A percentile compares a stretch with the other conserved stretches of the same genome.
These are phyloP conservation scores for Jacaranda mimosifolia DNA, from an alignment of 257 asterid genomes.

Conservation along the genomic window DNA sequence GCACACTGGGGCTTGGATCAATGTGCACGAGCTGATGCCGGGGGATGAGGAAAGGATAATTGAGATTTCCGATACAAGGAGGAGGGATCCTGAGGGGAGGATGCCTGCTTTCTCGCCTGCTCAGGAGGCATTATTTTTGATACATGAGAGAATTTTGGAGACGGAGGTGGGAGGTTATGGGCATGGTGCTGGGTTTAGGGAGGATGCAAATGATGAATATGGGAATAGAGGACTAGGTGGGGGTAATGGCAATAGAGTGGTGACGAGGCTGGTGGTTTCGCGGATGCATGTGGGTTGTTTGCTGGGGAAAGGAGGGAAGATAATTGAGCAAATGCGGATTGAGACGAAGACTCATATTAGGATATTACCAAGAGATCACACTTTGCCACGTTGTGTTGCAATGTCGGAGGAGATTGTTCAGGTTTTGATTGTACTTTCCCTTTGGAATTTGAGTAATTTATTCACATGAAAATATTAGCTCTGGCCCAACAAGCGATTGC, in stretches of 20 bases:
- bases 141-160: conserved; percentile 91
- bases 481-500: background rate
- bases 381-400: conserved; percentile 83
- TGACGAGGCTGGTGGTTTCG: conserved; percentile 89
- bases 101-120: conserved; percentile 81
- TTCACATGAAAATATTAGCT: conserved; percentile 8
- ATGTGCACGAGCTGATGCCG: conserved; percentile 79
- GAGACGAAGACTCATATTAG: conserved; percentile 94
- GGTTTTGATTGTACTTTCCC: conserved; percentile 55
- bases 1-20: conserved; percentile 97
- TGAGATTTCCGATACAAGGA: conserved; percentile 79
- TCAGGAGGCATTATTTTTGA: conserved; percentile 86
- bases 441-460: conserved; percentile 45
- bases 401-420: conserved; percentile 99
- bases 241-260: conserved; percentile 54
- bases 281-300: conserved; percentile 89
- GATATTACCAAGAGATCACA: conserved; percentile 84
- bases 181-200: conserved; percentile 35
- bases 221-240: conserved; percentile 53
- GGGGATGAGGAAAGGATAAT: conserved; percentile 96
- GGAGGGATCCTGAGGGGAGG: conserved; percentile 85
- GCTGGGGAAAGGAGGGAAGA: conserved; percentile 97
- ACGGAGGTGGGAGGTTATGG: conserved; percentile 42
- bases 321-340: conserved; percentile 93
- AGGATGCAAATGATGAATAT: conserved; percentile 63